phyloP scores from a whole-genome alignment of 352 stramenopile species.

The Saprolegnia parasitica region DNA sequence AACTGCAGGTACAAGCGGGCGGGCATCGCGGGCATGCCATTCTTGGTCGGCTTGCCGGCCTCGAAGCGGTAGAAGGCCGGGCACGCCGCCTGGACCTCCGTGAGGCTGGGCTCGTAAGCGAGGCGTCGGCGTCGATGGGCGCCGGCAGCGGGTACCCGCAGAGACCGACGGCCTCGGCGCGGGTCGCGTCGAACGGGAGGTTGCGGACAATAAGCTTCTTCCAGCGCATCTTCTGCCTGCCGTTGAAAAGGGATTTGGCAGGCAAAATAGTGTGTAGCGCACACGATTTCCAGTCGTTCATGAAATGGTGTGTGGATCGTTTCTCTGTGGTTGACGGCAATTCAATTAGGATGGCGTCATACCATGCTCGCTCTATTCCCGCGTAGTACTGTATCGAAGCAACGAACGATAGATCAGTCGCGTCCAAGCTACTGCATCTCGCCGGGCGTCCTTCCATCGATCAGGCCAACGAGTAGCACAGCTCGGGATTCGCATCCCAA shows the following conservation, averaged over 20 bases:
- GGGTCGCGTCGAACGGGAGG: slow-evolving; percentile 12
- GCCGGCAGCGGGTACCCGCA: slow-evolving; percentile 14
- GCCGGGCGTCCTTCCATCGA: too few relatives aligned
- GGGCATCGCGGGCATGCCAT: slow-evolving; percentile 11
- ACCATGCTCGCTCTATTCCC: too few relatives aligned
- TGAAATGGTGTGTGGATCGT: not conserved
- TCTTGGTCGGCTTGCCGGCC: slow-evolving; percentile 19
- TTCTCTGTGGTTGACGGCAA: not conserved
- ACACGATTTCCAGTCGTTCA: not conserved
- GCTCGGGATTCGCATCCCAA: too few relatives aligned
- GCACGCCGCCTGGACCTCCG: not conserved
- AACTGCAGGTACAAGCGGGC: slow-evolving; percentile 21
- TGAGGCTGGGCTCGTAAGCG: not conserved
- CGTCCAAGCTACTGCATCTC: too few relatives aligned
- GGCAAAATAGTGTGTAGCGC: not conserved
- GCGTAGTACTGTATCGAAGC: too few relatives aligned
- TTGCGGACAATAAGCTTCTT: slow-evolving; percentile 29
- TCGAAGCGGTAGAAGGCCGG: slow-evolving; percentile 24
- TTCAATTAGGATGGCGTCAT: too few relatives aligned
- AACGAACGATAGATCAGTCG: too few relatives aligned
- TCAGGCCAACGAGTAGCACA: too few relatives aligned
- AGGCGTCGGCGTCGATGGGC: not conserved
- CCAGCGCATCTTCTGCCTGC: slow-evolving; percentile 16
- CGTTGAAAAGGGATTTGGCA: not conserved
- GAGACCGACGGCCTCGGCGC: slow-evolving; percentile 15